phyloP scores from a whole-genome alignment of 306 rosid genomes.

The Ormosia semicastrata region DNA sequence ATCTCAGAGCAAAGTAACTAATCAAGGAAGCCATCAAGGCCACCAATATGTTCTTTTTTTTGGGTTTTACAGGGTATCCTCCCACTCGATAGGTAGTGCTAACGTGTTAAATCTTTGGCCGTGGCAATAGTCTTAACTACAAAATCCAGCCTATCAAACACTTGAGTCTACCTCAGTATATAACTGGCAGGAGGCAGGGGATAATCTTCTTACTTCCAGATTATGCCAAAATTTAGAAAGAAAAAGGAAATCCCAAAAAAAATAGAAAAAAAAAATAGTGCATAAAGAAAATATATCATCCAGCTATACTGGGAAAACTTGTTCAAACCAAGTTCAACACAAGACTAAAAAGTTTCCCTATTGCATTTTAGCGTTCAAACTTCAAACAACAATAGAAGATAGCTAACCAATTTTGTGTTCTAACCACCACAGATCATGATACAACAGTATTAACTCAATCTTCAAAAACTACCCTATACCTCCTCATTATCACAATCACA shows the following conservation, averaged over 20 bases:
- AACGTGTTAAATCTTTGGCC: background rate
- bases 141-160: background rate
- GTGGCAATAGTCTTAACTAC: background rate
- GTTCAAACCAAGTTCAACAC: background rate
- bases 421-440: background rate
- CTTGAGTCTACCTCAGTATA: background rate
- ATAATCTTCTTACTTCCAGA: background rate
- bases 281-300: background rate
- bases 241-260: background rate
- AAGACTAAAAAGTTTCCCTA: background rate
- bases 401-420: background rate
- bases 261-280: background rate
- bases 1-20: background rate
- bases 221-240: background rate
- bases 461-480: background rate
- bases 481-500: background rate
- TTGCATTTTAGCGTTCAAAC: background rate
- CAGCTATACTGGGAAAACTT: background rate
- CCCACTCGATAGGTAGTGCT: background rate
- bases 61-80: too few species aligned
- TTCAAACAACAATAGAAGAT: slow-evolving; percentile 6
- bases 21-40: background rate
- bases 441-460: background rate
- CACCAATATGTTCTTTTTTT: background rate
- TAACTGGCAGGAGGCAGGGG: background rate